phyloP scores from a whole-genome alignment of 345 rosid genomes.

The Draba incana region DNA sequence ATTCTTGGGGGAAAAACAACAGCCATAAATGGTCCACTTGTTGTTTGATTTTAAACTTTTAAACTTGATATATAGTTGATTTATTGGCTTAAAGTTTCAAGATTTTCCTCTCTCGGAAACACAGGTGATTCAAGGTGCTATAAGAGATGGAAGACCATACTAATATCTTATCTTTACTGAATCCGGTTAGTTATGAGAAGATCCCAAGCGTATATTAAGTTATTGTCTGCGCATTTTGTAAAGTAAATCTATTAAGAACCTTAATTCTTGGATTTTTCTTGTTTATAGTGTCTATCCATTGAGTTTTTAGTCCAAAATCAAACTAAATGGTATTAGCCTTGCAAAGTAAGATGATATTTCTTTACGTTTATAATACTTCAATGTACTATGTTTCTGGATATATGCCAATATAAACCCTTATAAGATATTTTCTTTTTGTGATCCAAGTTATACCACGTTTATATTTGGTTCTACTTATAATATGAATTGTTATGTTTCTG shows the following conservation, averaged over 20 bases:
- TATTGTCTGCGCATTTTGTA: conserved; percentile 24
- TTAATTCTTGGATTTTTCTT: conserved; percentile 11
- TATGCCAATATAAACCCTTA: conserved; percentile 31
- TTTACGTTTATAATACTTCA: conserved; percentile 21
- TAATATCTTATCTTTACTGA: conserved; percentile 27
- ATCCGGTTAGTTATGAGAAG: conserved; percentile 37
- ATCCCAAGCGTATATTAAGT: conserved; percentile 37
- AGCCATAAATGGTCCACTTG: conserved; percentile 22
- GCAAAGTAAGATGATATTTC: conserved; percentile 25
- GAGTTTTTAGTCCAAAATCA: background rate
- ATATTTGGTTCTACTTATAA: conserved; percentile 22
- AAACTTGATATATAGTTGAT: conserved; percentile 6
- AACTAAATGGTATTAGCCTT: conserved; percentile 16
- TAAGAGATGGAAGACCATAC: conserved; percentile 39
- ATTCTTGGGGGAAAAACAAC: conserved; percentile 35
- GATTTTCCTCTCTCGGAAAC: conserved; percentile 37
- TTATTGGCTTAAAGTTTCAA: conserved; percentile 27
- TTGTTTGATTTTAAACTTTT: background rate
- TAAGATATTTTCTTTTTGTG: conserved; percentile 11
- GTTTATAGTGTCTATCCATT: conserved; percentile 17
- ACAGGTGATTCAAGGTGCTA: conserved; percentile 19
- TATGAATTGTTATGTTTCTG: conserved; percentile 24
- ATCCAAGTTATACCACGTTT: conserved; percentile 15
- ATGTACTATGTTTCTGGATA: conserved; percentile 9
- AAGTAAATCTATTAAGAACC: conserved; percentile 33